These are phyloP conservation scores for Allium cepa DNA, from an alignment of 106 monocot genomes.

Conservation along the genomic window DNA sequence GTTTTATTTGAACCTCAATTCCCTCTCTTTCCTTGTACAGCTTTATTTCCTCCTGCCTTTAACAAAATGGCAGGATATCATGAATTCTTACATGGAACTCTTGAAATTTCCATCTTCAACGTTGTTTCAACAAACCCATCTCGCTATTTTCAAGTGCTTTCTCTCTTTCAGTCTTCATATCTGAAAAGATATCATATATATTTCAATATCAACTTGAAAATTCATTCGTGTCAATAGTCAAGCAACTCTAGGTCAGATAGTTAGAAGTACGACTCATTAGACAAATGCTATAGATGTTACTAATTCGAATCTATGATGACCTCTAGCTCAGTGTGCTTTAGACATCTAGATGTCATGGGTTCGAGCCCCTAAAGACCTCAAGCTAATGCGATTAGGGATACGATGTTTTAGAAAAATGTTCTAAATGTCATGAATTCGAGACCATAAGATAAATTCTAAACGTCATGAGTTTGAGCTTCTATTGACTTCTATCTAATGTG, in stretches of 20 bases:
- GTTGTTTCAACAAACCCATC: not conserved
- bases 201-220: not conserved
- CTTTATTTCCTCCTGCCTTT: not conserved
- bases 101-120: not conserved
- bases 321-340: too few relatives aligned
- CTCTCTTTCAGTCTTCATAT: not conserved
- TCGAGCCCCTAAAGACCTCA: too few relatives aligned
- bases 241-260: too few relatives aligned
- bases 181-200: not conserved
- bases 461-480: too few relatives aligned
- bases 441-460: too few relatives aligned
- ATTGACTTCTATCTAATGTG: fast-evolving
- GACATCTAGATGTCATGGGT: too few relatives aligned
- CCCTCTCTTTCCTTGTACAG: not conserved
- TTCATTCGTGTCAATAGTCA: not conserved
- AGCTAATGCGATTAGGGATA: too few relatives aligned
- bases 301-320: too few relatives aligned
- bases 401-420: too few relatives aligned
- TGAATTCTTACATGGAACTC: constrained; percentile 4
- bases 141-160: not conserved
- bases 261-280: too few relatives aligned
- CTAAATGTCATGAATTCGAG: too few relatives aligned
- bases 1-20: not conserved
- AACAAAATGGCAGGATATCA: not conserved
- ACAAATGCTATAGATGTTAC: too few relatives aligned